Percentiles rank a stretch among this genome's conserved stretches.
Evolutionary conservation across 176 grass and related monocot species (phyloP).

Genomic region (Bolboschoenus planiculmis): DNA sequence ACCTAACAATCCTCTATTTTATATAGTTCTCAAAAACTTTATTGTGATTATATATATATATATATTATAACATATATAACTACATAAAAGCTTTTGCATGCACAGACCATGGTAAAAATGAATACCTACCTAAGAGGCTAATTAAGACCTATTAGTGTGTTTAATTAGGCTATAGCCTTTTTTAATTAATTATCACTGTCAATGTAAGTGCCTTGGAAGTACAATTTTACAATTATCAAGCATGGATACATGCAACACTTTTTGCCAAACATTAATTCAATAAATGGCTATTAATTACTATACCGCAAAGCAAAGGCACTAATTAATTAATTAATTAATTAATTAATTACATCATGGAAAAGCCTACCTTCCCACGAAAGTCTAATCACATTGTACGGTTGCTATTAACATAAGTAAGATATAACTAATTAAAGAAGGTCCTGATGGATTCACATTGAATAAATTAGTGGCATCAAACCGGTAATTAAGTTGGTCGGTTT

Average conservation of each 20-base stretch:
- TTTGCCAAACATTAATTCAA: conserved; percentile 3
- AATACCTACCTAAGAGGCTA: not conserved
- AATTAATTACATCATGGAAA: conserved; percentile 4
- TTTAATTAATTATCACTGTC: not conserved
- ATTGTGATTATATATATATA: not conserved
- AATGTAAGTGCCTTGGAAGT: not conserved
- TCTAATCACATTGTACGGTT: conserved; percentile 11
- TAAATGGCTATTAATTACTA: not conserved
- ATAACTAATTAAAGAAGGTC: conserved; percentile 4
- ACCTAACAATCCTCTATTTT: not conserved
- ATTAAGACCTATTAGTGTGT: not conserved
- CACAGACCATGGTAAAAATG: not conserved
- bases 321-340: too few relatives aligned
- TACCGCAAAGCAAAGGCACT: not conserved
- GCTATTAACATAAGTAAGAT: not conserved
- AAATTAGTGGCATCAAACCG: not conserved
- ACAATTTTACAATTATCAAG: not conserved
- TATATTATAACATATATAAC: too few relatives aligned
- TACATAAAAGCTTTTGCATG: not conserved
- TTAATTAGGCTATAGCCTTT: conserved; percentile 10
- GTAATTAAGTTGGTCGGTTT: not conserved
- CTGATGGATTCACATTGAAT: not conserved
- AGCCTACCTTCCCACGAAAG: not conserved
- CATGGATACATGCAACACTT: not conserved
- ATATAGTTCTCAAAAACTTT: not conserved